Evolutionary conservation across 306 rosid species (phyloP), one percentile per base, ranked within the genome.

Genomic region (Fragaria vesca): DNA sequence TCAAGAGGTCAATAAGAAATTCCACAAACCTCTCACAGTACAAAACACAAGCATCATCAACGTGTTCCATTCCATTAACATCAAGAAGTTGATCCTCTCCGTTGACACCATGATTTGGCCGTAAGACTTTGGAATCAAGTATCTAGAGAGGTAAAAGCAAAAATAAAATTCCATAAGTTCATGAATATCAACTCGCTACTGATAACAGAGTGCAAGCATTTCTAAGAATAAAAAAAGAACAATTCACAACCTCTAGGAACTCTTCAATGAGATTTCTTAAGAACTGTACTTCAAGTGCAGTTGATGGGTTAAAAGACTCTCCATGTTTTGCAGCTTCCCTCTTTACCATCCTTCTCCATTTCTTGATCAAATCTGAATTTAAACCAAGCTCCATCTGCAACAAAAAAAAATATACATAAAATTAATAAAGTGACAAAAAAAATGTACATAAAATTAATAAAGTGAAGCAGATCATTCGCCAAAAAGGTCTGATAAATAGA

Each of bases 1-100:
- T 95, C 85, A 95, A 80, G 69, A 95, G 99, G 80, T 95, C 99
- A 87, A 95, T 93, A 38, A 95, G 96, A 91, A 95, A 93, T 81
- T 95, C 99, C 89, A 93, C 91, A 85, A 95, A 95, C 90, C 99
- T 88, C 89, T 95, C 99, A 66, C 99, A 93, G 76, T 95, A 95
- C 82, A 95, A 87, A 81, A 95, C 89, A 85, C 94, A 88, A 60
- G 99, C 98, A 86, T 88, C 93, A 30, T 91, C 90, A 85, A 81
- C 87, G 8, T 58, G 66, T 71, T 71, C 78, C 76, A 79, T 82
- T 73, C 85, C 83, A 83, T 80, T 70, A 66, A 21, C 83, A 87
- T 79, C 86, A 72, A 82, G 50, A 71, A 75, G 51, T 66, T 69
- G 89, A 81, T 85, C 84, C 28, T 72, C 83, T 80, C 67, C 89